These are phyloP conservation scores for Cladosporium sphaerospermum DNA, from an alignment of 2,329 filamentous ascomycete species.

Conservation along the genomic window DNA sequence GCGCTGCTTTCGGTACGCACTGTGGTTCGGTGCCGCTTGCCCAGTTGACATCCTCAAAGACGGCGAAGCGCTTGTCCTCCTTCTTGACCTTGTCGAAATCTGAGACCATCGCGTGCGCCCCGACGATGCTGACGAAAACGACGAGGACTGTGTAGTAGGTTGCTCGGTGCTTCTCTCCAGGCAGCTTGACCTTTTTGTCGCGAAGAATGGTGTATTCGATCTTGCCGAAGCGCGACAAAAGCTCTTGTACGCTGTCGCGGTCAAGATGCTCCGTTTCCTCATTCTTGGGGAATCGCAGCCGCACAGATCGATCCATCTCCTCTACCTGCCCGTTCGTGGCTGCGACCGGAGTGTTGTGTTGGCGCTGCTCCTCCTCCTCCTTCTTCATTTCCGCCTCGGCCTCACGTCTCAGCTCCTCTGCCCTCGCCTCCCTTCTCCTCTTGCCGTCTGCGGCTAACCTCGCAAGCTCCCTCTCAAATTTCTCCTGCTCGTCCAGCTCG, in stretches of 20 bases:
- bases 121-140: constrained; percentile 52
- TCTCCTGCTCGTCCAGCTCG: constrained; percentile 48
- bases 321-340: constrained; percentile 25
- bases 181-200: constrained; percentile 44
- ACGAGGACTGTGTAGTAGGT: constrained; percentile 46
- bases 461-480: constrained; percentile 48
- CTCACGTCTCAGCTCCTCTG: constrained; percentile 48
- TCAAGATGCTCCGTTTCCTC: constrained; percentile 32
- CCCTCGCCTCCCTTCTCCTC: constrained; percentile 50
- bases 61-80: constrained; percentile 38
- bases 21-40: constrained; percentile 49
- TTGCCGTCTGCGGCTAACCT: constrained; percentile 44
- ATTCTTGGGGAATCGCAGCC: constrained; percentile 40
- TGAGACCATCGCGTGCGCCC: constrained; percentile 51
- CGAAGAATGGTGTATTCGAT: constrained; percentile 51
- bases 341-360: not conserved
- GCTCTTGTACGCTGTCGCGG: constrained; percentile 38
- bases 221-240: constrained; percentile 51
- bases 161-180: constrained; percentile 25
- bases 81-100: constrained; percentile 33
- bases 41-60: constrained; percentile 51
- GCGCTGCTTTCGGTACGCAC: constrained; percentile 22
- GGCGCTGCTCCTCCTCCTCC: constrained; percentile 2
- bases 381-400: constrained; percentile 38
- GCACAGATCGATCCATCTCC: constrained; percentile 53